phyloP scores from a whole-genome alignment of 2,329 filamentous ascomycete species.

The Colletotrichum australisinense region DNA sequence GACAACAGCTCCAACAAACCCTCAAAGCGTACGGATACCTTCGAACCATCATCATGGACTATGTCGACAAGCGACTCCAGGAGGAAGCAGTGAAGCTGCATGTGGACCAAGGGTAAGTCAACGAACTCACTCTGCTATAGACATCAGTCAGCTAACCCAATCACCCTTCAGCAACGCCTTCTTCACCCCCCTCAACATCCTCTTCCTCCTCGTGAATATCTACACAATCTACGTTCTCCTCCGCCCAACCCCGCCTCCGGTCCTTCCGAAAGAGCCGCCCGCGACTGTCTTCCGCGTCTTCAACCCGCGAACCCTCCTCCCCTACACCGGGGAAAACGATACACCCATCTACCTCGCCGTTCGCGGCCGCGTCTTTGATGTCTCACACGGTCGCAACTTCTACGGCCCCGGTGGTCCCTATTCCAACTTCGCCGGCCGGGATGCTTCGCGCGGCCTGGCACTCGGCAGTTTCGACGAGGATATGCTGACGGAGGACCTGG shows the following conservation, averaged over 20 bases:
- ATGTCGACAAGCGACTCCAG: constrained; percentile 66
- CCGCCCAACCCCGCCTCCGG: constrained; percentile 58
- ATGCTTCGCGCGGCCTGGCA: constrained; percentile 89
- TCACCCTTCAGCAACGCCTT: constrained; percentile 51
- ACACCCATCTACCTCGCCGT: constrained; percentile 91
- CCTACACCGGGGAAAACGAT: constrained; percentile 82
- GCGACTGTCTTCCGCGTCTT: constrained; percentile 75
- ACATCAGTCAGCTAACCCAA: background rate
- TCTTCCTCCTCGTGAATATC: constrained; percentile 66
- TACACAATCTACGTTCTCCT: constrained; percentile 70
- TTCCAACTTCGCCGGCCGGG: constrained; percentile 93
- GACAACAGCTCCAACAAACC: background rate
- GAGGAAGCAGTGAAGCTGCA: constrained; percentile 62
- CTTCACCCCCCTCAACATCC: constrained; percentile 71
- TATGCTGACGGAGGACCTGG: constrained; percentile 92
- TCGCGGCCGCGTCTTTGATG: constrained; percentile 91
- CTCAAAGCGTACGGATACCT: background rate
- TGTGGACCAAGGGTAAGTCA: constrained; percentile 45
- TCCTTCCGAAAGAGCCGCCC: constrained; percentile 64
- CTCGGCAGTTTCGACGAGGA: constrained; percentile 94
- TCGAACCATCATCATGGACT: constrained; percentile 57
- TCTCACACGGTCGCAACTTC: constrained; percentile 87
- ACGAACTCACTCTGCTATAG: background rate
- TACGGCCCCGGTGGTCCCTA: constrained; percentile 97
- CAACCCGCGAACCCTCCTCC: constrained; percentile 83